phyloP scores from a whole-genome alignment of 345 rosid genomes.

The Rhodamnia rubescens region DNA sequence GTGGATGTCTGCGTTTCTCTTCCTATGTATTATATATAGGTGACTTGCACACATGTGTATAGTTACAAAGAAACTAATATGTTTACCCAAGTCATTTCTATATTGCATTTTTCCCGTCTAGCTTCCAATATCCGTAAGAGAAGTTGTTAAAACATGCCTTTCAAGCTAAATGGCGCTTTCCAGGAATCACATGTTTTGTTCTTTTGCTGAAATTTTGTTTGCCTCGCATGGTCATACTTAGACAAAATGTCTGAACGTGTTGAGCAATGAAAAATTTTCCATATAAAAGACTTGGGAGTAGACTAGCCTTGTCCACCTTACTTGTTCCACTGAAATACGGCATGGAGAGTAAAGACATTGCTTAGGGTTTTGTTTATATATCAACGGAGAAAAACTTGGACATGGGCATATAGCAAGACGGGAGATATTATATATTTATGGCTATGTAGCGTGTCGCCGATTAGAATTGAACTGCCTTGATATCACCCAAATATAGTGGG shows the following conservation, averaged over 20 bases:
- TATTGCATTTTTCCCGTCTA: background rate
- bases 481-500: background rate
- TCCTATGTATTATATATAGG: background rate
- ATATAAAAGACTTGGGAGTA: background rate
- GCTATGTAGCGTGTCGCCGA: background rate
- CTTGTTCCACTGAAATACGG: slow-evolving; percentile 2
- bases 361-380: background rate
- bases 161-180: background rate
- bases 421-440: background rate
- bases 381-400: background rate
- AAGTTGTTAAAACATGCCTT: background rate
- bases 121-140: background rate
- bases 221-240: background rate
- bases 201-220: background rate
- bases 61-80: background rate
- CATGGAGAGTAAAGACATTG: background rate
- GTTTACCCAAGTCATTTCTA: background rate
- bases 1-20: background rate
- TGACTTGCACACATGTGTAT: background rate
- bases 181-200: background rate
- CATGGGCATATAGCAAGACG: background rate
- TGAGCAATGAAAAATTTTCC: background rate
- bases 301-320: background rate
- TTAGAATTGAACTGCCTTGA: background rate
- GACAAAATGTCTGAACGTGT: background rate